phyloP scores from a whole-genome alignment of 2,329 filamentous ascomycete species.

The Beauveria australis region DNA sequence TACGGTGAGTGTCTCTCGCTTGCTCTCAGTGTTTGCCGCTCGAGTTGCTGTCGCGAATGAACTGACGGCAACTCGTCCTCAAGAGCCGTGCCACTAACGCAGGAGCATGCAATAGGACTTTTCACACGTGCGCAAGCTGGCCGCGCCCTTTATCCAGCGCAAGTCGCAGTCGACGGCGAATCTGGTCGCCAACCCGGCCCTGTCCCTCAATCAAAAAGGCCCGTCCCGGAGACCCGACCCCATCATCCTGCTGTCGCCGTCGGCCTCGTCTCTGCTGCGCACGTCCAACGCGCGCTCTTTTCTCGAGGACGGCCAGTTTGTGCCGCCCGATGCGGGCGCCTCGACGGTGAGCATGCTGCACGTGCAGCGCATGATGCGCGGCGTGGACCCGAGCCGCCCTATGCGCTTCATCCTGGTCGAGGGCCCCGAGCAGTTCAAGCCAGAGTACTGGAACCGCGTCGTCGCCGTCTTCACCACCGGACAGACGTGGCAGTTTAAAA shows the following conservation, averaged over 20 bases:
- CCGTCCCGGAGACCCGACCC: constrained; percentile 56
- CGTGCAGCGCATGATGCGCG: constrained; percentile 67
- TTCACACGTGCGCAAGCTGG: constrained; percentile 82
- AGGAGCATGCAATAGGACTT: constrained; percentile 61
- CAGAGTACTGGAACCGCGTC: constrained; percentile 92
- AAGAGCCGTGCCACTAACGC: not conserved
- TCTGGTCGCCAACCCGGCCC: constrained; percentile 34
- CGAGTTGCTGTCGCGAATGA: no score
- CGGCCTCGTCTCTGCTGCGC: constrained; percentile 85
- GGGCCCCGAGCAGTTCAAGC: constrained; percentile 88
- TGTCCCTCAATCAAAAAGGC: constrained; percentile 46
- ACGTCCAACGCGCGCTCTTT: constrained; percentile 95
- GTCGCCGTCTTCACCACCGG: constrained; percentile 97
- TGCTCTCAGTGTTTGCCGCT: no score
- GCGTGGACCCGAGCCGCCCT: constrained; percentile 60
- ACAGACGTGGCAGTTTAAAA: constrained; percentile 97
- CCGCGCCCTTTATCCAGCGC: constrained; percentile 64
- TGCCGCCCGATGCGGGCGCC: constrained; percentile 62
- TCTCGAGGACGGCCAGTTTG: constrained; percentile 75
- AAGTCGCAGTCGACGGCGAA: constrained; percentile 38
- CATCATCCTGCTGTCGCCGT: constrained; percentile 94
- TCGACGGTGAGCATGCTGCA: constrained; percentile 74
- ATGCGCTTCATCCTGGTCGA: constrained; percentile 95
- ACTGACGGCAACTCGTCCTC: no score
- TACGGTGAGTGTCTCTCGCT: constrained; percentile 50